These are phyloP conservation scores for Scolecobasidium constrictum DNA, from an alignment of 2,329 filamentous ascomycete genomes.

Conservation along the genomic window DNA sequence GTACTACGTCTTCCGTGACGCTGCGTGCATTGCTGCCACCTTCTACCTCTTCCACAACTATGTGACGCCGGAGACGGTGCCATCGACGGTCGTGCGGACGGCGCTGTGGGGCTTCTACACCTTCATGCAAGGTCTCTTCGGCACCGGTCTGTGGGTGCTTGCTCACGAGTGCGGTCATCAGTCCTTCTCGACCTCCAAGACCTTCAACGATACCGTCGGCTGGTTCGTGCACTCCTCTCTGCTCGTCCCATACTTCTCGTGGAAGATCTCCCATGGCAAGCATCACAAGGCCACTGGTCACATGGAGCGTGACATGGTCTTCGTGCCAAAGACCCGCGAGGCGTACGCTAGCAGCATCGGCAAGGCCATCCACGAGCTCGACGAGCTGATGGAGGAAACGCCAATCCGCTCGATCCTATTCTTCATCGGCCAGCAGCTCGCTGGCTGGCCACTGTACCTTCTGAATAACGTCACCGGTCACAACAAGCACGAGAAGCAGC, in stretches of 20 bases:
- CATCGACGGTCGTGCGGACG: constrained; percentile 55
- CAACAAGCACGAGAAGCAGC: constrained; percentile 83
- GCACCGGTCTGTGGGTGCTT: constrained; percentile 88
- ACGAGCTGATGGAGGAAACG: constrained; percentile 89
- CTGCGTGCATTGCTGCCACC: constrained; percentile 58
- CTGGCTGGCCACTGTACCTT: constrained; percentile 90
- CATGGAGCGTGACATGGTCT: constrained; percentile 98
- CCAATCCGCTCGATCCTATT: constrained; percentile 68
- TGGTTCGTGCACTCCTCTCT: constrained; percentile 84
- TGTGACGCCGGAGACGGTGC: constrained; percentile 73
- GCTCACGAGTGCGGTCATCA: constrained; percentile 98
- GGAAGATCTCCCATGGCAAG: constrained; percentile 98
- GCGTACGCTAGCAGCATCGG: constrained; percentile 68
- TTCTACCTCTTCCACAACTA: constrained; percentile 87
- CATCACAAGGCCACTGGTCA: constrained; percentile 98
- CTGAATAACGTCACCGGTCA: constrained; percentile 89
- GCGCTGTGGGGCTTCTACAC: constrained; percentile 59
- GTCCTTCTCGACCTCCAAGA: constrained; percentile 86
- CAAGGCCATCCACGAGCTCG: constrained; percentile 65
- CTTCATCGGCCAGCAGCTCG: constrained; percentile 74
- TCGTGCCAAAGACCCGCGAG: constrained; percentile 84
- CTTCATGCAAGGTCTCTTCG: constrained; percentile 82
- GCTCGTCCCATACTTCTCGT: constrained; percentile 95
- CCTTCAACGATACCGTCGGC: constrained; percentile 82
- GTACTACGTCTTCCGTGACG: constrained; percentile 74